A percentile compares a stretch with the other conserved stretches of the same genome.
Evolutionary conservation across 176 grass and related monocot genomes (phyloP).

Genomic region (Musa itinerans): DNA sequence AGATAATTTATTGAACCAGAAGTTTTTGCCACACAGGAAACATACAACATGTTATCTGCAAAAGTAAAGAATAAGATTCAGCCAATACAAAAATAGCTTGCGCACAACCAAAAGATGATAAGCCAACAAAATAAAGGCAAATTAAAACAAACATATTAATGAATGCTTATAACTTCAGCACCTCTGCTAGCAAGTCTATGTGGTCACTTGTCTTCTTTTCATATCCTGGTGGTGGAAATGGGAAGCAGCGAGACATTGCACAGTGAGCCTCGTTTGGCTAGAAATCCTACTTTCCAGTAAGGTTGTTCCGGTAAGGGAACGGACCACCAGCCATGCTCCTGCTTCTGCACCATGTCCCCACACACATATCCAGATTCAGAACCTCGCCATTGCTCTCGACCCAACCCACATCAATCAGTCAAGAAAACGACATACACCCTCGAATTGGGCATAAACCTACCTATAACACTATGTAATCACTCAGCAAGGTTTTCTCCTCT

Average conservation of each 20-base stretch:
- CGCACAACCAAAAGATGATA: neutral
- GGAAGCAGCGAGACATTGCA: slow-evolving; percentile 89
- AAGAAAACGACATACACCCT: neutral
- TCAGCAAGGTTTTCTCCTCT: too few species aligned
- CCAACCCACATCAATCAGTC: neutral
- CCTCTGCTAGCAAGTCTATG: slow-evolving; percentile 52
- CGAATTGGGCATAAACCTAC: neutral
- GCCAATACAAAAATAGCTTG: neutral
- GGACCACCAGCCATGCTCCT: slow-evolving; percentile 20
- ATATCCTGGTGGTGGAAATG: slow-evolving; percentile 76
- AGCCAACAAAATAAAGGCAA: neutral
- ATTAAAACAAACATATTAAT: neutral
- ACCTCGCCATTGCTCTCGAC: slow-evolving; percentile 1
- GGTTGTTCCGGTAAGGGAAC: slow-evolving; percentile 22
- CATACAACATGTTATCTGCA: too few species aligned
- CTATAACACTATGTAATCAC: too few species aligned
- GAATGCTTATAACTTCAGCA: slow-evolving; percentile 9
- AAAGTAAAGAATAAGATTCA: too few species aligned
- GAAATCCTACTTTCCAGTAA: slow-evolving; percentile 22
- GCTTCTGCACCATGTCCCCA: slow-evolving; percentile 27
- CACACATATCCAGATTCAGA: slow-evolving; percentile 22
- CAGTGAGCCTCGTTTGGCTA: slow-evolving; percentile 23
- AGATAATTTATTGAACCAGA: too few species aligned
- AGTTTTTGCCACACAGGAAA: too few species aligned
- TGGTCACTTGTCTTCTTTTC: slow-evolving; percentile 36